phyloP scores from a whole-genome alignment of 306 rosid species.

The Hippophae gyantsensis region DNA sequence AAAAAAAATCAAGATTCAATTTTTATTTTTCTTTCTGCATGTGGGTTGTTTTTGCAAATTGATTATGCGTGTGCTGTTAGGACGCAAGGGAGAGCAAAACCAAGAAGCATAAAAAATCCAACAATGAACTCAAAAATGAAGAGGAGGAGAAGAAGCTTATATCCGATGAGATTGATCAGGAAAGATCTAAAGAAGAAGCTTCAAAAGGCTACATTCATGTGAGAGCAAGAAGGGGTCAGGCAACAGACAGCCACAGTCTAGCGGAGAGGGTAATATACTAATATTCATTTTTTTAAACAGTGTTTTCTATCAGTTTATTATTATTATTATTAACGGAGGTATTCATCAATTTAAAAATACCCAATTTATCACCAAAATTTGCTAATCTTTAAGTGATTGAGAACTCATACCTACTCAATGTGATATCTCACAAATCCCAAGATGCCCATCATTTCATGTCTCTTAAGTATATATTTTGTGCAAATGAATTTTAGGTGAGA shows the following conservation, averaged over 20 bases:
- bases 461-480: neutral
- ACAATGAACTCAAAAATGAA: conserved; percentile 18
- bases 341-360: neutral
- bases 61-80: conserved; percentile 21
- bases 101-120: conserved; percentile 48
- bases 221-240: conserved; percentile 97
- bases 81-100: conserved; percentile 26
- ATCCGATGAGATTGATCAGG: conserved; percentile 29
- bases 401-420: conserved; percentile 1
- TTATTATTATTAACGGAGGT: neutral
- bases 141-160: conserved; percentile 26
- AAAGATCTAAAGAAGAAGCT: conserved; percentile 40
- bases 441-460: conserved; percentile 9
- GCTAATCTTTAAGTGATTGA: conserved; percentile 2
- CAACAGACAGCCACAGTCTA: conserved; percentile 97
- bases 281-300: neutral
- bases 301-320: too few relatives aligned
- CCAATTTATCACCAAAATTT: conserved; percentile 7
- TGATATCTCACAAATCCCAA: conserved; percentile 1
- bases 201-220: conserved; percentile 83
- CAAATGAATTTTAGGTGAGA: conserved; percentile 47
- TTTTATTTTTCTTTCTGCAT: neutral
- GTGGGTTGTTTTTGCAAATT: too few relatives aligned
- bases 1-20: neutral
- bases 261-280: conserved; percentile 71